Evolutionary conservation across 106 monocot species (phyloP).

Genomic region (Iris macrosiphon): DNA sequence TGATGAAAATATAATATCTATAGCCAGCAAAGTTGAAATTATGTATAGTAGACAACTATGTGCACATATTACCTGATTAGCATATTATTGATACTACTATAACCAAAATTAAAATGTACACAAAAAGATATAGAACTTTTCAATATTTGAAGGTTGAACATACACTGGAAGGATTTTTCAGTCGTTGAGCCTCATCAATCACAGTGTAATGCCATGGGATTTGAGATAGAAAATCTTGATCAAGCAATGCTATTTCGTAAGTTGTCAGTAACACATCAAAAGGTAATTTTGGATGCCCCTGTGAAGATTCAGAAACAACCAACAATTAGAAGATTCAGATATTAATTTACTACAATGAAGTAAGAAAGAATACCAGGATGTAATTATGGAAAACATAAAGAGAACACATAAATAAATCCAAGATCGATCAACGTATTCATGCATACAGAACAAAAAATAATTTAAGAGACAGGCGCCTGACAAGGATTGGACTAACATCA

Average conservation of each 20-base stretch:
- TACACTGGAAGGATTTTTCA: constrained; percentile 96
- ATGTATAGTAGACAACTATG: too few relatives aligned
- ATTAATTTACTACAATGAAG: too few relatives aligned
- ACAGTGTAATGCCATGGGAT: constrained; percentile 86
- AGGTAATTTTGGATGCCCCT: constrained; percentile 35
- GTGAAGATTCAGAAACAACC: neutral
- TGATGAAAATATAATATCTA: too few relatives aligned
- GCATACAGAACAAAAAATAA: neutral
- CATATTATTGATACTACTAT: too few relatives aligned
- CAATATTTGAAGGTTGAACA: constrained; percentile 11
- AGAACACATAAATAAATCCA: too few relatives aligned
- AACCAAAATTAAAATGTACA: too few relatives aligned
- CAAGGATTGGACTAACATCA: constrained; percentile 24
- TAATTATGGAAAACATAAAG: too few relatives aligned
- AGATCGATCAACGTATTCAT: too few relatives aligned
- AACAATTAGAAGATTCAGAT: neutral
- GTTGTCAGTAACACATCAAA: constrained; percentile 93
- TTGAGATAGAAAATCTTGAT: constrained; percentile 93
- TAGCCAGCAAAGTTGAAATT: too few relatives aligned
- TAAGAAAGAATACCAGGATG: too few relatives aligned
- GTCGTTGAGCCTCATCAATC: constrained; percentile 92
- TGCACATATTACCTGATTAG: too few relatives aligned
- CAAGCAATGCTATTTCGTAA: constrained; percentile 82
- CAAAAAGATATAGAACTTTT: too few relatives aligned
- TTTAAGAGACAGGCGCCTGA: neutral